Base-by-base conservation (phyloP, 1,284 basidiomycete species). In the Phylloboletellus chloephorus region DNA sequence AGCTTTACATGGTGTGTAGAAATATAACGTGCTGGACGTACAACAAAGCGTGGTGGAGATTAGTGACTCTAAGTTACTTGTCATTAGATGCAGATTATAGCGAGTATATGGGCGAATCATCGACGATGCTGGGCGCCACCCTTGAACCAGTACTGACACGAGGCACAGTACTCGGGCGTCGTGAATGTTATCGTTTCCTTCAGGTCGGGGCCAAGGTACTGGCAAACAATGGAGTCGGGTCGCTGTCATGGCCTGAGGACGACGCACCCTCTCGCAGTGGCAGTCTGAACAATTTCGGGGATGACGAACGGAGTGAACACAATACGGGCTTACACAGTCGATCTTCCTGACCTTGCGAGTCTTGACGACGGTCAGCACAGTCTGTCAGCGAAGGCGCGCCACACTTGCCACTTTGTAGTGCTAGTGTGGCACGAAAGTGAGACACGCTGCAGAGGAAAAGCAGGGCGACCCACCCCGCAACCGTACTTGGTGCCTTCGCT, bases 401-500 rank as follows among this genome's bases (percentile, higher is more conserved):
- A 35, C n/a, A 61, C 74, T 54, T 49, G 77, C 74, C 52, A 68
- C 66, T 30, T 68, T 61, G 60, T 78, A 78, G 67, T 78, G 75
- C 74, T 75, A 49, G 53, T 16, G 35, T 50, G 47, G 29, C 16
- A 37, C 22, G 38, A 37, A 15, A 31, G 26, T 56, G 47, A 46
- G 50, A 40, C 10, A 35, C 23, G n/a, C 39, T 25, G 39, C 11
- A 15, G 37, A 35, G 32, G 31, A 35, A 39, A 22, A 47, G 42
- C 17, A 63, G 68, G 53, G 69, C 64, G 56, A 67, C 72, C 72
- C 77, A 68, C 74, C 57, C 84, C 84, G 61, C 84, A 88, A 54
- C 78, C 80, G 54, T 80, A 72, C 65, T 79, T 77, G 49, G 75
- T 79, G 46, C 84, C 85, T 73, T 85, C 80, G 55, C 85, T 88